Evolutionary conservation across 208 protist species (phyloP), one percentile per base, ranked within the genome.

Genomic region (Porcisia deanei): DNA sequence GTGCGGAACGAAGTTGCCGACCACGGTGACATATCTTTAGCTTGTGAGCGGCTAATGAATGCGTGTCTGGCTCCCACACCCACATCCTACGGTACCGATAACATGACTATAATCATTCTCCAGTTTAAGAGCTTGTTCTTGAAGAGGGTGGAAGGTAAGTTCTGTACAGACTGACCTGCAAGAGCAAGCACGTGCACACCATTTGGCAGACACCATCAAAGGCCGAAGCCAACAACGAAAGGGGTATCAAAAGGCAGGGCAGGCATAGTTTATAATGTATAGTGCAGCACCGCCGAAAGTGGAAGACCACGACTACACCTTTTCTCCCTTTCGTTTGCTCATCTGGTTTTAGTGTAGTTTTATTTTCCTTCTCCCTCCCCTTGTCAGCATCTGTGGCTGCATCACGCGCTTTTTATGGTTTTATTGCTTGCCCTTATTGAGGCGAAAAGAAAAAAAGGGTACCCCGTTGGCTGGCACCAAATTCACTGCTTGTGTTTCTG

Each of bases 91-190:
- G 94, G 94, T 10, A 96, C 90, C 20, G 94, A 98, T 57, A 98
- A 98, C 80, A 98, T 98, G 94, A 96, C 93, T 16, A 83, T 95
- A 53, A 91, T 97, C 30, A 92, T 98, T 71, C 74, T 98, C 12
- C 87, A 95, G 73, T 98, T 98, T 80, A 96, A 97, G 82, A 96
- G 90, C 79, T 85, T 82, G 30, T 94, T 96, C 71, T 81, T 96
- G 64, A 92, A 93, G 76, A 94, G 89, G 66, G 84, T 94, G 49
- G 91, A 95, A 67, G 84, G 71, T 43, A 86, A 82, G 78, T 82
- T 82, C 37, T 55, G 61, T 45, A 64, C 65, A 22, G 71, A 82
- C 53, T 71, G 75, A 60, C 18, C 45, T 37, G 55, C n/a, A 65
- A 49, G 55, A 45, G 41, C 8, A 74, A n/a, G 9, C 45, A 72